Percentiles rank a stretch among this genome's conserved stretches.
These are phyloP conservation scores for Scheffersomyces cryptocercus DNA, from an alignment of 1,139 yeast genomes.

Conservation along the genomic window DNA sequence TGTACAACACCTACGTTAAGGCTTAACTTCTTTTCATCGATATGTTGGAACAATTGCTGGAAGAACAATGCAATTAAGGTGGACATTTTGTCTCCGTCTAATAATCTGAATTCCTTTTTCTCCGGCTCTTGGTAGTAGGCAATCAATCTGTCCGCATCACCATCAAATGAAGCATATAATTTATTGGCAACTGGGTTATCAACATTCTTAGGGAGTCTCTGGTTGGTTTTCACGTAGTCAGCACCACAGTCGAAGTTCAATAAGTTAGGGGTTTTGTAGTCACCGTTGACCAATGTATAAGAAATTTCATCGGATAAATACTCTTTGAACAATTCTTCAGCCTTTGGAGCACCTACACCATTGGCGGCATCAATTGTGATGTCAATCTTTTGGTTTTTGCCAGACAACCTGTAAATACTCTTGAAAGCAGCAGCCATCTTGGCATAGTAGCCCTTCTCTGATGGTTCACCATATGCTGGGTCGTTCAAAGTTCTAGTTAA, in stretches of 20 bases:
- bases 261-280: slow-evolving; percentile 52
- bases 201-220: slow-evolving; percentile 69
- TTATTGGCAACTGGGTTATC: slow-evolving; percentile 35
- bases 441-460: slow-evolving; percentile 69
- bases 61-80: slow-evolving; percentile 77
- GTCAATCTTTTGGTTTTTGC: slow-evolving; percentile 30
- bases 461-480: slow-evolving; percentile 58
- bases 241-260: slow-evolving; percentile 91
- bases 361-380: slow-evolving; percentile 86
- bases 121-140: slow-evolving; percentile 64
- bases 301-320: slow-evolving; percentile 44
- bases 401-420: slow-evolving; percentile 26
- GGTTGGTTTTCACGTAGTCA: slow-evolving; percentile 90
- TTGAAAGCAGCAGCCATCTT: slow-evolving; percentile 53
- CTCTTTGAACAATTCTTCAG: slow-evolving; percentile 46
- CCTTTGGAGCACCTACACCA: slow-evolving; percentile 91
- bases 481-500: slow-evolving; percentile 74
- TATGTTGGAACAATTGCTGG: slow-evolving; percentile 45
- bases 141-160: slow-evolving; percentile 95
- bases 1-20: slow-evolving; percentile 83
- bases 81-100: slow-evolving; percentile 95
- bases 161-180: slow-evolving; percentile 86
- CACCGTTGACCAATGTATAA: slow-evolving; percentile 58
- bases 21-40: slow-evolving; percentile 37
- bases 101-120: slow-evolving; percentile 54